Conservation (phyloP, 2,329 filamentous ascomycete genomes). For the Talaromyces sp. region DNA sequence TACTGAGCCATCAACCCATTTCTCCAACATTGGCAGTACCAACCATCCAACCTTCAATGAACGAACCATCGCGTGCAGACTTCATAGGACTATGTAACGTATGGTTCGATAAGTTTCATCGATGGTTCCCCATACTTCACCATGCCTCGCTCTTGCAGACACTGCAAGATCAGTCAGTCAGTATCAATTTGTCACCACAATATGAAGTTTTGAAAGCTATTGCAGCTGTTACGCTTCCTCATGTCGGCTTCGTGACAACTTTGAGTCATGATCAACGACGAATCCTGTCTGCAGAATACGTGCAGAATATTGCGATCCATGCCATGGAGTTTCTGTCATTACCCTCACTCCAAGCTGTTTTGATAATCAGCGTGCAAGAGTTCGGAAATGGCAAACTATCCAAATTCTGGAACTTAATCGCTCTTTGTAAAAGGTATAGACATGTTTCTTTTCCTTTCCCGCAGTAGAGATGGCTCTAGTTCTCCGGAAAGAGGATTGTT, state of each 20-base stretch:
- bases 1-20: not conserved
- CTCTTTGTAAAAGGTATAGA: conserved; percentile 30
- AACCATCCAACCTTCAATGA: not conserved
- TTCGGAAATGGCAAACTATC: conserved; percentile 31
- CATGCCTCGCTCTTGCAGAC: conserved; percentile 6
- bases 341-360: conserved; percentile 31
- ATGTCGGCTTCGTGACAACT: not conserved
- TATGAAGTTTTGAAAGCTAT: not conserved
- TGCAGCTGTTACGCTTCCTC: not conserved
- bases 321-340: conserved; percentile 29
- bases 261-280: not conserved
- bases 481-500: not conserved
- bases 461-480: not conserved
- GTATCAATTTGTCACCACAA: conserved; percentile 6
- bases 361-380: conserved; percentile 31
- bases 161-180: conserved; percentile 4
- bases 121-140: conserved; percentile 15
- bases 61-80: conserved; percentile 7
- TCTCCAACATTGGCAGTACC: not conserved
- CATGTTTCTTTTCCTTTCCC: not conserved
- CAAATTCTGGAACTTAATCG: conserved; percentile 35
- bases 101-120: conserved; percentile 15
- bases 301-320: conserved; percentile 28
- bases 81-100: conserved; percentile 6
- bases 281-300: conserved; percentile 25